Evolutionary conservation across 176 grass and related monocot genomes (phyloP).

Genomic region (Hsuehochloa calcarea): DNA sequence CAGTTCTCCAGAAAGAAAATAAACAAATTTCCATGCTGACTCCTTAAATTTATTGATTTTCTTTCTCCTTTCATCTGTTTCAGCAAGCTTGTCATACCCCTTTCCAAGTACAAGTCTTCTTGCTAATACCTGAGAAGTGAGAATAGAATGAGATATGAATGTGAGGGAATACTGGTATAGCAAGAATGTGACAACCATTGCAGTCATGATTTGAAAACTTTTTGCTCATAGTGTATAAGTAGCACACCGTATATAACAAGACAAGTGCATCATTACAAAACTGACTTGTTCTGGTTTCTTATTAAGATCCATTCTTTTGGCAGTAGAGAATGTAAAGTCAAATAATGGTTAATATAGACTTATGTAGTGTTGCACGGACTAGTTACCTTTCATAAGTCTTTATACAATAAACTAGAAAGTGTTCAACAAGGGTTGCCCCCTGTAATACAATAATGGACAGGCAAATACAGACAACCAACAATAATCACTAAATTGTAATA

Average conservation of each 20-base stretch:
- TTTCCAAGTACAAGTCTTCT: conserved; percentile 58
- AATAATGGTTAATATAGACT: background rate
- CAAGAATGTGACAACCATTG: background rate
- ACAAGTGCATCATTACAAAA: background rate
- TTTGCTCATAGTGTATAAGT: background rate
- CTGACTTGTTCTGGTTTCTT: background rate
- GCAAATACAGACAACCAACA: background rate
- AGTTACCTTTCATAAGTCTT: conserved; percentile 1
- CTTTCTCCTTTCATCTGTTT: conserved; percentile 61
- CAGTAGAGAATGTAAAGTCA: conserved; percentile 3
- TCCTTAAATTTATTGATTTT: conserved; percentile 92
- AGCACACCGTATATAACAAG: background rate
- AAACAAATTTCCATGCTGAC: conserved; percentile 89
- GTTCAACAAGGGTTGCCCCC: background rate
- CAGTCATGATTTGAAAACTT: conserved; percentile 1
- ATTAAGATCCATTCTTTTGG: background rate
- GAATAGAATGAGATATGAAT: conserved; percentile 22
- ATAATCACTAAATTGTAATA: background rate
- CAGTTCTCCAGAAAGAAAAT: conserved; percentile 73
- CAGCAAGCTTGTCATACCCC: conserved; percentile 52
- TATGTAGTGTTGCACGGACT: background rate
- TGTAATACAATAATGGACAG: background rate
- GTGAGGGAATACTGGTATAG: conserved; percentile 8
- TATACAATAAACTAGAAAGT: background rate
- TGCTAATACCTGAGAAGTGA: conserved; percentile 59